phyloP scores from a whole-genome alignment of 352 stramenopile species.

The Pythium periplocum region DNA sequence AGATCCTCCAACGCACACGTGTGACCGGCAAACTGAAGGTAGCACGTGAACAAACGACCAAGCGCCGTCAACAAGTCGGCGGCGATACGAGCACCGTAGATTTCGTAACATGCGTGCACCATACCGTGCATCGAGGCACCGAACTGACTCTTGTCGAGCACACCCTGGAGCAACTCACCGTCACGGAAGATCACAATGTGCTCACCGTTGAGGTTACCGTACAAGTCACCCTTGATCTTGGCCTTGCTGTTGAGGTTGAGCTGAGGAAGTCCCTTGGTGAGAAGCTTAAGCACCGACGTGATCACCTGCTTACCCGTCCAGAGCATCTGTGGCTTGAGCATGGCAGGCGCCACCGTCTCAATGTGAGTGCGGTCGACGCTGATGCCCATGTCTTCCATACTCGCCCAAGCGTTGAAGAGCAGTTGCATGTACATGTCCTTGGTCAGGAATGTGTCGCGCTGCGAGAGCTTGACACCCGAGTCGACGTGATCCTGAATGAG shows the following conservation, averaged over 20 bases:
- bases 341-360: constrained; percentile 94
- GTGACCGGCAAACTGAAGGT: constrained; percentile 97
- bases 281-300: constrained; percentile 94
- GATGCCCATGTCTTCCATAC: constrained; percentile 92
- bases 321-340: constrained; percentile 94
- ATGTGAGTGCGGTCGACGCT: constrained; percentile 87
- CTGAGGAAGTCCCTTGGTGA: constrained; percentile 87
- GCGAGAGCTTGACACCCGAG: constrained; percentile 97
- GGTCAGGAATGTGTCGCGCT: constrained; percentile 97
- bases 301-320: constrained; percentile 99
- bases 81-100: constrained; percentile 80
- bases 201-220: constrained; percentile 93
- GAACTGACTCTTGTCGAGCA: constrained; percentile 99
- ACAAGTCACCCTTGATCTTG: constrained; percentile 95
- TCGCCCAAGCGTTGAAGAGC: constrained; percentile 93
- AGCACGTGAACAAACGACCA: constrained; percentile 95
- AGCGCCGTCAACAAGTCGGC: constrained; percentile 80
- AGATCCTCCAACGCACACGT: constrained; percentile 99
- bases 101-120: constrained; percentile 96
- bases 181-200: constrained; percentile 96
- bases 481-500: constrained; percentile 99
- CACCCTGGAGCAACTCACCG: constrained; percentile 94
- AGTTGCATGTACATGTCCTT: constrained; percentile 99
- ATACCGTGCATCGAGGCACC: constrained; percentile 97
- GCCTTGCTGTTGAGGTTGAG: constrained; percentile 93